Base-by-base conservation (phyloP, 495 filamentous ascomycete genomes). In the Sporormia fimetaria region DNA sequence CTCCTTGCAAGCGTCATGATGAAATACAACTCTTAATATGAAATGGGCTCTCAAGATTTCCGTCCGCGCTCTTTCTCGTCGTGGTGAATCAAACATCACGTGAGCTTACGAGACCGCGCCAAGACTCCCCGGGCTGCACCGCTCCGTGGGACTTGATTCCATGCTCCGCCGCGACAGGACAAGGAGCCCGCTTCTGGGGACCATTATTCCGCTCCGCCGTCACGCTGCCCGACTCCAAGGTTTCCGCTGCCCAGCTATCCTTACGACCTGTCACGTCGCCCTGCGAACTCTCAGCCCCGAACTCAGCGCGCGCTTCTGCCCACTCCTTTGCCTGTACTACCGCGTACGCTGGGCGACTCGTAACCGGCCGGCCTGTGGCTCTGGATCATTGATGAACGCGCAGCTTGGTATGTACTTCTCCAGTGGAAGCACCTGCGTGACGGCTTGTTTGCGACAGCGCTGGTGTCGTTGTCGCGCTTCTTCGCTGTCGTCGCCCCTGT, bases 321-420 rank as follows among this genome's bases (percentile, higher is more conserved):
- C 25, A 22, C 34, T 4, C n/a, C n/a, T n/a, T n/a, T n/a, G n/a
- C n/a, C n/a, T n/a, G n/a, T n/a, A n/a, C n/a, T n/a, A n/a, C n/a
- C n/a, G n/a, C n/a, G n/a, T n/a, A n/a, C n/a, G n/a, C n/a, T n/a
- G n/a, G n/a, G n/a, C n/a, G n/a, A n/a, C n/a, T n/a, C n/a, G n/a
- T 12, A 37, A 24, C 33, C 20, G 31, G 31, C 15, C 31, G 34
- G 34, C 27, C 24, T 24, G 34, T 37, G 34, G 24, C 12, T 37
- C 34, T 23, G 8, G 34, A 21, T 24, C 7, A 33, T 8, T 17
- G 15, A 17, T n/a, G n/a, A n/a, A n/a, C n/a, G n/a, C n/a, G n/a
- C n/a, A n/a, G n/a, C n/a, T n/a, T n/a, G 39, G 44, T 46, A 46
- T 47, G 49, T 47, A 25, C 25, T 43, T n/a, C n/a, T n/a, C n/a